Evolutionary conservation across 2,329 filamentous ascomycete species (phyloP).

Genomic region (Microdochium bolleyi): DNA sequence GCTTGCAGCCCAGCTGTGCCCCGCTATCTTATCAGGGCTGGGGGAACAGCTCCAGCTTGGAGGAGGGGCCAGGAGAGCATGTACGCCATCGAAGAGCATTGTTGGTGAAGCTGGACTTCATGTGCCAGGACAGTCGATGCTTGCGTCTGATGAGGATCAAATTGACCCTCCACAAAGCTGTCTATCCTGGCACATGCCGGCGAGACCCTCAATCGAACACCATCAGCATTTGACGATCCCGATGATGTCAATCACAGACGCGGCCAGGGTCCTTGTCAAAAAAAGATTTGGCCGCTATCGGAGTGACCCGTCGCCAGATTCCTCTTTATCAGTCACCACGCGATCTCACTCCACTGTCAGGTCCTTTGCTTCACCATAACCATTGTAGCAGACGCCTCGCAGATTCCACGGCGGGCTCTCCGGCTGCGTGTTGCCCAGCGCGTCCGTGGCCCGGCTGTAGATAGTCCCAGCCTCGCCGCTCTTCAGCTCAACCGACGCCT

Average conservation of each 20-base stretch:
- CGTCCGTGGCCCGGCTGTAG: slow-evolving; percentile 46
- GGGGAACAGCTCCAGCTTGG: no score
- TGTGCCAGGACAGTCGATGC: no score
- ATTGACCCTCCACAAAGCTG: no score
- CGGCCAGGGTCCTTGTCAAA: neutral
- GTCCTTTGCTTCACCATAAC: slow-evolving; percentile 44
- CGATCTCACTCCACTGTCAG: slow-evolving; percentile 29
- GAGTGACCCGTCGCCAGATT: neutral
- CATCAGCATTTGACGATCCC: neutral
- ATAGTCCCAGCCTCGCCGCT: slow-evolving; percentile 32
- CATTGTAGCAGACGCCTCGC: slow-evolving; percentile 52
- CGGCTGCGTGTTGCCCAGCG: slow-evolving; percentile 40
- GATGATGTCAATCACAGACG: neutral
- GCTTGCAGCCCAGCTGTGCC: neutral
- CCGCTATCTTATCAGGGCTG: no score
- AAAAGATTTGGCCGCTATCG: neutral
- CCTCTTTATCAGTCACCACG: neutral
- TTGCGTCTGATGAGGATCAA: no score
- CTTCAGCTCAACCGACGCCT: slow-evolving; percentile 29
- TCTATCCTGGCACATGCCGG: no score
- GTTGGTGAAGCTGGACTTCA: no score
- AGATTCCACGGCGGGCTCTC: slow-evolving; percentile 46
- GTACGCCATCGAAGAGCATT: no score
- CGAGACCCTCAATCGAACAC: neutral
- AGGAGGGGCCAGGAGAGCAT: no score